Percentiles rank a stretch among this genome's conserved stretches.
Conservation (phyloP, 2,329 filamentous ascomycete species). For the Leptographium galeiforme region DNA sequence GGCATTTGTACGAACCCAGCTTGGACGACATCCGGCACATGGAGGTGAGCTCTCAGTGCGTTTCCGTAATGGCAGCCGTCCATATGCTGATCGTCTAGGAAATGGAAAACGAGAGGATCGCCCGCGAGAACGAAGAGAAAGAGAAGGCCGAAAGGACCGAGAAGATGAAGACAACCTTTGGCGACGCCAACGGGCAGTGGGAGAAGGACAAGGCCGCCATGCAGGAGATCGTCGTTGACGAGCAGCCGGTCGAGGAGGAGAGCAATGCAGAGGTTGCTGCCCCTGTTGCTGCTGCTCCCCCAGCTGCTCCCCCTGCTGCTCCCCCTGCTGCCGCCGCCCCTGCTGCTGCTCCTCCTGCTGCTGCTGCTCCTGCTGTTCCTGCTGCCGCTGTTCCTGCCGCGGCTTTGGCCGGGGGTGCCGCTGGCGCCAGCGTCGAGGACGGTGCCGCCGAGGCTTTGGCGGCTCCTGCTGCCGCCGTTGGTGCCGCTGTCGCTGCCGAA, state of each 20-base stretch:
- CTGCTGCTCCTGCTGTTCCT: neutral
- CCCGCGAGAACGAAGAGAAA: constrained; percentile 67
- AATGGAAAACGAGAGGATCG: constrained; percentile 79
- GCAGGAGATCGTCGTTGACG: constrained; percentile 50
- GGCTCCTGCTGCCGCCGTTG: neutral
- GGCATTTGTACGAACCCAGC: constrained; percentile 99
- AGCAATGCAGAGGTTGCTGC: neutral
- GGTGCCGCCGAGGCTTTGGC: neutral
- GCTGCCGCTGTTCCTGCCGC: neutral
- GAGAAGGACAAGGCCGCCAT: constrained; percentile 79
- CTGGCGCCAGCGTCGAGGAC: too few relatives aligned
- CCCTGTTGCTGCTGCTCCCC: neutral
- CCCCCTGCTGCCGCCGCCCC: neutral
- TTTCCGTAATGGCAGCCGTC: neutral
- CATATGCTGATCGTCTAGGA: constrained; percentile 37
- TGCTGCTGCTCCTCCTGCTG: constrained; percentile 1
- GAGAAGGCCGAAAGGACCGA: constrained; percentile 59
- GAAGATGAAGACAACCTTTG: constrained; percentile 70
- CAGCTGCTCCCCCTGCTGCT: neutral
- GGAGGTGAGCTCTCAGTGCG: constrained; percentile 43
- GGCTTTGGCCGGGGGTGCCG: neutral
- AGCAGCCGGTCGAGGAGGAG: constrained; percentile 20
- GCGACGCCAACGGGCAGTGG: constrained; percentile 67
- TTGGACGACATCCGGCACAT: constrained; percentile 95
- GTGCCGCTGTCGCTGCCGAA: neutral